Percentiles rank a stretch among this genome's conserved stretches.
phyloP scores from a whole-genome alignment of 2,329 filamentous ascomycete genomes.

The Cercospora brassicicola region DNA sequence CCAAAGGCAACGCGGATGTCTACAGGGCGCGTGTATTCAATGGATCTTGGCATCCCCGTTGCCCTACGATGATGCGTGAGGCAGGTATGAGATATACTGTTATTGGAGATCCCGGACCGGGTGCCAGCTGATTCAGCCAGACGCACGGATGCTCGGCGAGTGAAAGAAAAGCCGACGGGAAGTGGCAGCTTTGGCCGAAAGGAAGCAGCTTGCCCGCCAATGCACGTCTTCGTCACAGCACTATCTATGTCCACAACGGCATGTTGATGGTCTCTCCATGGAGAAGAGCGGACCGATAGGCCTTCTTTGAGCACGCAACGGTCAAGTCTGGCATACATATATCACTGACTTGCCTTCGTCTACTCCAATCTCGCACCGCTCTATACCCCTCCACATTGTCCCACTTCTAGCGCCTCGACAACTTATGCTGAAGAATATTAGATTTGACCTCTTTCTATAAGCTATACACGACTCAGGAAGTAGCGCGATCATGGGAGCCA shows the following conservation, averaged over 20 bases:
- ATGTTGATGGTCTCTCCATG: neutral
- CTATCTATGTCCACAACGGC: constrained; percentile 6
- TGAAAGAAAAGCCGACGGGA: constrained; percentile 7
- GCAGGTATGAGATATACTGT: neutral
- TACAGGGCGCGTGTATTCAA: neutral
- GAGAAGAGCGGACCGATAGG: neutral
- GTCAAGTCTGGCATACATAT: neutral
- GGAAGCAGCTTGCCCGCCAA: constrained; percentile 6
- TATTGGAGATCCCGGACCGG: neutral
- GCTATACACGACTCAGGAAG: neutral
- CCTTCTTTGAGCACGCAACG: neutral
- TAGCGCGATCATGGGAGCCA: constrained; percentile 14
- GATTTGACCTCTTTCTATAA: neutral
- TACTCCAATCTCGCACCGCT: neutral
- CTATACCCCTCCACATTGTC: neutral
- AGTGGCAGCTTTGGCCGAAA: constrained; percentile 3
- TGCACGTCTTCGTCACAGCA: neutral
- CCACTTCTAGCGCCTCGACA: neutral
- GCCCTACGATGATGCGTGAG: neutral
- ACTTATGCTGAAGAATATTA: neutral
- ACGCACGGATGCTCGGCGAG: constrained; percentile 7
- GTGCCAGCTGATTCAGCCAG: constrained; percentile 1
- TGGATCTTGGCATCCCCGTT: neutral
- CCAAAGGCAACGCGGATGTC: constrained; percentile 8
- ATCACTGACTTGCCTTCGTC: neutral